These are phyloP conservation scores for Hyparrhenia diplandra DNA, from an alignment of 176 grass and related monocot genomes.

Conservation along the genomic window DNA sequence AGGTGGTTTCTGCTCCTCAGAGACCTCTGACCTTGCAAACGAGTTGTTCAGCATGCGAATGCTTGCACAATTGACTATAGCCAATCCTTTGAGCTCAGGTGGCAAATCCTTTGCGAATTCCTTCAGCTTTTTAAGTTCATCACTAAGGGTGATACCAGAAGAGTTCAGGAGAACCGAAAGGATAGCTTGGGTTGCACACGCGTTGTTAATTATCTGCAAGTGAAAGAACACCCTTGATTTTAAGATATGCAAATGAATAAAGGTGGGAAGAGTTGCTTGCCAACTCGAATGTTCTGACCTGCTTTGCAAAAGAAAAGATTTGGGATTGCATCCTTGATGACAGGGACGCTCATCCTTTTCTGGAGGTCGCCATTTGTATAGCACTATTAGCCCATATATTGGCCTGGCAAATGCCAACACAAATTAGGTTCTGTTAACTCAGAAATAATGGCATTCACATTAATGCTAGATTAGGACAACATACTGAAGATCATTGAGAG, in stretches of 20 bases:
- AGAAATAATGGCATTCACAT: slow-evolving; percentile 3
- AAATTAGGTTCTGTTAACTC: neutral
- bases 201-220: slow-evolving; percentile 89
- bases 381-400: slow-evolving; percentile 78
- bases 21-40: slow-evolving; percentile 72
- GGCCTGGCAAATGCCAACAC: slow-evolving; percentile 49
- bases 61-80: slow-evolving; percentile 84
- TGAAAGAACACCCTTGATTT: slow-evolving; percentile 5
- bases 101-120: slow-evolving; percentile 90
- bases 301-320: slow-evolving; percentile 68
- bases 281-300: slow-evolving; percentile 38
- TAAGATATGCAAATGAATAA: neutral
- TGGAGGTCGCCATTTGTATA: slow-evolving; percentile 91
- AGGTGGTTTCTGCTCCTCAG: slow-evolving; percentile 71
- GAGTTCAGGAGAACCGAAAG: slow-evolving; percentile 84
- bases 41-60: slow-evolving; percentile 68
- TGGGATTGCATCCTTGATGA: slow-evolving; percentile 54
- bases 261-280: neutral
- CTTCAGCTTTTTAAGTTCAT: slow-evolving; percentile 72
- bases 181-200: slow-evolving; percentile 96
- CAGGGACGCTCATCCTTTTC: slow-evolving; percentile 53
- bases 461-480: slow-evolving; percentile 2
- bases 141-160: slow-evolving; percentile 64
- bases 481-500: slow-evolving; percentile 76
- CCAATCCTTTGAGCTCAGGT: slow-evolving; percentile 83